Evolutionary conservation across 176 grass and related monocot genomes (phyloP).

Genomic region (Rhynchospora breviuscula): DNA sequence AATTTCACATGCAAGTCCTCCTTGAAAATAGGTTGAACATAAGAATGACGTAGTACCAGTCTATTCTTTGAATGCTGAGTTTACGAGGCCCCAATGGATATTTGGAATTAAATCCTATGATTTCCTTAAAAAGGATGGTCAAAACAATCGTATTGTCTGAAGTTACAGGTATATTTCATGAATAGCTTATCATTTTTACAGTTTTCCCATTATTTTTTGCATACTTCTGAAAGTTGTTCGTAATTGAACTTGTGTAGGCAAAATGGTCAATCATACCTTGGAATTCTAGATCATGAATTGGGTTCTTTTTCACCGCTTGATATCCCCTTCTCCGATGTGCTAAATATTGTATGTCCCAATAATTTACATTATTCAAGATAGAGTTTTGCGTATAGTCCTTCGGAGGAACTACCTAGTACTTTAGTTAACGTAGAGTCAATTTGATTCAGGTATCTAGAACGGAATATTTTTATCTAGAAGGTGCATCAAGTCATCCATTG

Average conservation of each 20-base stretch:
- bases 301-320: slow-evolving; percentile 63
- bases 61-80: slow-evolving; percentile 73
- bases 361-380: background rate
- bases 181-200: background rate
- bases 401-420: too few species aligned
- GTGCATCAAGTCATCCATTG: slow-evolving; percentile 61
- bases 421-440: background rate
- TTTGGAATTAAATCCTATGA: slow-evolving; percentile 76
- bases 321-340: slow-evolving; percentile 62
- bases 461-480: slow-evolving; percentile 65
- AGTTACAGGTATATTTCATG: slow-evolving; percentile 67
- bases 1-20: background rate
- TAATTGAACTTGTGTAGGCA: slow-evolving; percentile 40
- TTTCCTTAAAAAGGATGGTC: slow-evolving; percentile 52
- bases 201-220: slow-evolving; percentile 14
- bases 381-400: background rate
- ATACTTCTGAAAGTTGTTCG: slow-evolving; percentile 3
- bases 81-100: slow-evolving; percentile 68
- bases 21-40: slow-evolving; percentile 52
- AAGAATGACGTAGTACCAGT: slow-evolving; percentile 59
- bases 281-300: slow-evolving; percentile 59
- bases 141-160: slow-evolving; percentile 48
- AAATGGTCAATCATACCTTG: slow-evolving; percentile 76
- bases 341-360: slow-evolving; percentile 51
- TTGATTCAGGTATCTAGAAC: slow-evolving; percentile 41